Conservation (phyloP, 2,329 filamentous ascomycete genomes). For the Aaosphaeria pasadenensis region DNA sequence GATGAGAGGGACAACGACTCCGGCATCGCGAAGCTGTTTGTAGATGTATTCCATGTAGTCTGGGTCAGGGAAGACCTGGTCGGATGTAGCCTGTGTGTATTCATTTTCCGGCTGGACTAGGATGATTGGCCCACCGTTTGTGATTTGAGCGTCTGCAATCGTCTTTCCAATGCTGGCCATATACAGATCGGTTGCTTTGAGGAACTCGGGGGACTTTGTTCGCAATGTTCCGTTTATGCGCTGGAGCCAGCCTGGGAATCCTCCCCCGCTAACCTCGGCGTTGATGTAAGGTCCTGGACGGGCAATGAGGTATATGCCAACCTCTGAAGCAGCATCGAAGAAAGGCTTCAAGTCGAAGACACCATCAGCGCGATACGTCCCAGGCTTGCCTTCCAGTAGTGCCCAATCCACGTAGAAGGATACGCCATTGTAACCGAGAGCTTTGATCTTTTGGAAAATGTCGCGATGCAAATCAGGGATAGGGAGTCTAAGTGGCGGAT, state of each 20-base stretch:
- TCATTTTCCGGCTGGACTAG: constrained; percentile 81
- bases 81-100: constrained; percentile 56
- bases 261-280: constrained; percentile 72
- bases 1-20: constrained; percentile 71
- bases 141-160: constrained; percentile 75
- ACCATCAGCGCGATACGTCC: constrained; percentile 66
- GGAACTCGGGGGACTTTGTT: constrained; percentile 59
- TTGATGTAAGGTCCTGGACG: constrained; percentile 73
- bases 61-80: constrained; percentile 59
- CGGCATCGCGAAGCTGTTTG: constrained; percentile 64
- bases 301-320: constrained; percentile 75
- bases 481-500: constrained; percentile 46
- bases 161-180: constrained; percentile 59
- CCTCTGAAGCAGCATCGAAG: constrained; percentile 69
- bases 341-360: constrained; percentile 72
- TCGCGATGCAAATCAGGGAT: constrained; percentile 66
- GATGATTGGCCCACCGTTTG: constrained; percentile 77
- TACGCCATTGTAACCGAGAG: constrained; percentile 74
- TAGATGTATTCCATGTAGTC: constrained; percentile 70
- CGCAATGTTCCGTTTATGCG: constrained; percentile 63
- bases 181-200: constrained; percentile 66
- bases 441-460: constrained; percentile 78
- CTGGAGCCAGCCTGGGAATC: constrained; percentile 78
- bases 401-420: constrained; percentile 82
- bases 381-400: constrained; percentile 69